phyloP scores from a whole-genome alignment of 495 filamentous ascomycete genomes.

The Podospora tetraspora region DNA sequence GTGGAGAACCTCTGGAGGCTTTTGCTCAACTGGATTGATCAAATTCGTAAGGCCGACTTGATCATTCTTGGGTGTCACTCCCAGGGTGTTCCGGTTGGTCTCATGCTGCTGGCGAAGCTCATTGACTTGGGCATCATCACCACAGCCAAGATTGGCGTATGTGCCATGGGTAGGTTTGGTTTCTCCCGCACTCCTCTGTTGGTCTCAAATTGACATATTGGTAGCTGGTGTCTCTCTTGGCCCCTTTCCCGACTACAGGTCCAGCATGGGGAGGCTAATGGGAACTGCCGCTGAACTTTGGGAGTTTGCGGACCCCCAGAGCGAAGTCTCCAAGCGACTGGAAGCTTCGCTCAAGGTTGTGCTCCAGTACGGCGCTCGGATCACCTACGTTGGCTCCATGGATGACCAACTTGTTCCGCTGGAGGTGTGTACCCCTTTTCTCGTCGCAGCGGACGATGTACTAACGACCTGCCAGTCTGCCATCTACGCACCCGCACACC shows the following conservation, averaged over 20 bases:
- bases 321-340: conserved; percentile 76
- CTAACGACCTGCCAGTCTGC: conserved; percentile 56
- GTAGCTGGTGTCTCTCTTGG: conserved; percentile 86
- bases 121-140: conserved; percentile 72
- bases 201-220: conserved; percentile 3
- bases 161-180: conserved; percentile 62
- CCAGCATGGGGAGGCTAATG: conserved; percentile 67
- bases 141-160: conserved; percentile 66
- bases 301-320: conserved; percentile 77
- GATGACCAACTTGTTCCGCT: conserved; percentile 94
- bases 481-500: conserved; percentile 71
- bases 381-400: conserved; percentile 85
- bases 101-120: conserved; percentile 90
- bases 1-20: conserved; percentile 92
- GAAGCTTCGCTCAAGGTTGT: conserved; percentile 65
- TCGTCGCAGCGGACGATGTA: conserved; percentile 2
- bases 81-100: conserved; percentile 87
- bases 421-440: conserved; percentile 51
- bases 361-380: conserved; percentile 70
- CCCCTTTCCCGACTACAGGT: conserved; percentile 82
- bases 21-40: conserved; percentile 88
- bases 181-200: background rate
- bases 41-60: conserved; percentile 81
- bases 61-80: conserved; percentile 88
- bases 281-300: conserved; percentile 88